These are phyloP conservation scores for Phytophthora boehmeriae DNA, from an alignment of 352 stramenopile genomes.

Conservation along the genomic window DNA sequence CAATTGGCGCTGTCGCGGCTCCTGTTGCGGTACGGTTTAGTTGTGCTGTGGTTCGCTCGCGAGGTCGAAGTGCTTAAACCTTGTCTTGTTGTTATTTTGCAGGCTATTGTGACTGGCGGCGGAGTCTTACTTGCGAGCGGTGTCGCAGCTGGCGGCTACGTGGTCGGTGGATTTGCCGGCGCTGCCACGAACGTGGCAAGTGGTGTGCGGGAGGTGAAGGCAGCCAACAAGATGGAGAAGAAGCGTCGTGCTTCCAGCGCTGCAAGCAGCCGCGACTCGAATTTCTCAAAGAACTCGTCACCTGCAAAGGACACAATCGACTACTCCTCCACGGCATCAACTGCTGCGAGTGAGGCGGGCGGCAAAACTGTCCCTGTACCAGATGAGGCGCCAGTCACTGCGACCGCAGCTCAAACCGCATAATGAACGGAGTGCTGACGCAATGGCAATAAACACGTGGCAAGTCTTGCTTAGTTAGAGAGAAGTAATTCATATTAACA, in stretches of 20 bases:
- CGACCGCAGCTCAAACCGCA: constrained; percentile 33
- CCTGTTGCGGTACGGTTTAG: constrained; percentile 69
- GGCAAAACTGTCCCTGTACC: constrained; percentile 25
- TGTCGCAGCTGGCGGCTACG: constrained; percentile 75
- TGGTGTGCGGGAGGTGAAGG: constrained; percentile 82
- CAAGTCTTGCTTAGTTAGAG: constrained; percentile 31
- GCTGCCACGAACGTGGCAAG: constrained; percentile 84
- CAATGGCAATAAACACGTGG: constrained; percentile 4
- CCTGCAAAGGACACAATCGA: constrained; percentile 5
- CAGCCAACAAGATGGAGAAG: constrained; percentile 77
- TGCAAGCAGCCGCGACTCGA: constrained; percentile 33
- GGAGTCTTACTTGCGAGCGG: constrained; percentile 78
- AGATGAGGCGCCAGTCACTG: constrained; percentile 14
- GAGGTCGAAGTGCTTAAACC: neutral
- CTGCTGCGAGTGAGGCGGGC: neutral
- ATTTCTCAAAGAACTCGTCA: constrained; percentile 33
- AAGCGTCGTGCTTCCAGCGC: constrained; percentile 48
- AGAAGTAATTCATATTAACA: constrained; percentile 38
- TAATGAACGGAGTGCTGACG: constrained; percentile 23
- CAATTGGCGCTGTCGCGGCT: constrained; percentile 77
- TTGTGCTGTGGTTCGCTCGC: neutral
- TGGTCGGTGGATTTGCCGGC: constrained; percentile 84
- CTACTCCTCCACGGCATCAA: constrained; percentile 1
- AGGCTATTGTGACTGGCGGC: constrained; percentile 80
- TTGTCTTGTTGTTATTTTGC: constrained; percentile 11